Evolutionary conservation across 2,329 filamentous ascomycete genomes (phyloP).

Genomic region (Fusarium temperatum): DNA sequence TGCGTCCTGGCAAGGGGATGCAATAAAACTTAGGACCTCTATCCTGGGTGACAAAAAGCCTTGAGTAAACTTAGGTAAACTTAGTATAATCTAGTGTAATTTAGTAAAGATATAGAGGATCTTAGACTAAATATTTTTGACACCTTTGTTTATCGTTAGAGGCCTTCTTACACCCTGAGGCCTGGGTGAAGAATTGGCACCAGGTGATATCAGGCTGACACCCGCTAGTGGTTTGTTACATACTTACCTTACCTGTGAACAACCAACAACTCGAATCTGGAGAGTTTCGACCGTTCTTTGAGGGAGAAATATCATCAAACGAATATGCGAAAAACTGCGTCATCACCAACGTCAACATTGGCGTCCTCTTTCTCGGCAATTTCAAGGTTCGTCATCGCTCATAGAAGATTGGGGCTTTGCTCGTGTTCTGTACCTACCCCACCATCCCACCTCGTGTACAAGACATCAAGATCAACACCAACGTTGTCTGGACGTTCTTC

Average conservation of each 20-base stretch:
- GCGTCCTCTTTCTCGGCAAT: background rate
- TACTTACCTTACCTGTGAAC: background rate
- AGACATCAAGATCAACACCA: background rate
- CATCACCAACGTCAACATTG: background rate
- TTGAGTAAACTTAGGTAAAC: no score
- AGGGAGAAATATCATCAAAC: background rate
- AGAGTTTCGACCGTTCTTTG: background rate
- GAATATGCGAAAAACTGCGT: background rate
- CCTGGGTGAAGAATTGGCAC: background rate
- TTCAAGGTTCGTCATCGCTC: background rate
- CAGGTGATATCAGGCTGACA: background rate
- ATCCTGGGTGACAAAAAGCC: no score
- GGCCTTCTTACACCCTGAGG: no score
- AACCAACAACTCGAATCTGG: background rate
- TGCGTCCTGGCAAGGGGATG: background rate
- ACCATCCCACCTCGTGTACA: background rate
- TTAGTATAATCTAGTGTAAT: no score
- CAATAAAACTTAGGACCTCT: no score
- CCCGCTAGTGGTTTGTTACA: background rate
- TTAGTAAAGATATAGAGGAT: no score
- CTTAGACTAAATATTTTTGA: no score
- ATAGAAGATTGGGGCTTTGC: background rate
- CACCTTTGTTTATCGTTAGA: no score
- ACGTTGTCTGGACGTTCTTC: background rate
- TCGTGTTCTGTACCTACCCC: constrained; percentile 8